Base-by-base conservation (phyloP, 805 yeast species). In the Zygoascus tannicola region DNA sequence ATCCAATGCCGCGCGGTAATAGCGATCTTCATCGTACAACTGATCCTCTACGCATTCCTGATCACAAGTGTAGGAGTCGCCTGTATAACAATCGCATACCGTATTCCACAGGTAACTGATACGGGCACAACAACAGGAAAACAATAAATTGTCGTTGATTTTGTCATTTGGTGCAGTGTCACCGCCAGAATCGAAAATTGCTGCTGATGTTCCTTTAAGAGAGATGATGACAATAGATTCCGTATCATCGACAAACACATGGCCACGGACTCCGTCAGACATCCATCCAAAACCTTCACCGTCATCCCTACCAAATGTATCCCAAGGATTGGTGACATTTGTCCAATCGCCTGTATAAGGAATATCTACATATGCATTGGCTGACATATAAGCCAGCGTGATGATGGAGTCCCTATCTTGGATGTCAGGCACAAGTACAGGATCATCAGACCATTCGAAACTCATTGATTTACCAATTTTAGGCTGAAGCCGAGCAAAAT, bases 71-170 rank as follows among this genome's bases (percentile, higher is more conserved):
- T 85, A 85, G 0, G 94, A 75, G 42, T 75, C 76, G 16, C 66
- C 67, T 49, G 78, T 75, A 57, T 81, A 90, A 59, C 98, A 92
- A 61, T 87, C 96, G 64, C 98, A 92, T 1, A 87, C 97, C 0
- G 97, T 83, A 5, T 81, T 77, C 98, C 97, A 92, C 63, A 85
- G 64, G 51, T 86, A 87, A 32, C 92, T 76, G 1, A 90, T 81
- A 32, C 97, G 72, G 0, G 95, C 97, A 65, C 98, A 92, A 61
- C 98, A 92, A 62, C 98, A 92, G 8, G 94, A 84, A 59, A 92
- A 92, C 30, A 92, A 64, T 45, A 90, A 58, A 56, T 92, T 92
- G 60, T 92, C 97, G 59, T 90, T 92, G 22, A 72, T 62, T 60
- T 85, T 86, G 59, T 92, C 98, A 47, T 76, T 79, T 0, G 71